phyloP scores from a whole-genome alignment of 2,329 filamentous ascomycete genomes.

The Fusarium foetens region DNA sequence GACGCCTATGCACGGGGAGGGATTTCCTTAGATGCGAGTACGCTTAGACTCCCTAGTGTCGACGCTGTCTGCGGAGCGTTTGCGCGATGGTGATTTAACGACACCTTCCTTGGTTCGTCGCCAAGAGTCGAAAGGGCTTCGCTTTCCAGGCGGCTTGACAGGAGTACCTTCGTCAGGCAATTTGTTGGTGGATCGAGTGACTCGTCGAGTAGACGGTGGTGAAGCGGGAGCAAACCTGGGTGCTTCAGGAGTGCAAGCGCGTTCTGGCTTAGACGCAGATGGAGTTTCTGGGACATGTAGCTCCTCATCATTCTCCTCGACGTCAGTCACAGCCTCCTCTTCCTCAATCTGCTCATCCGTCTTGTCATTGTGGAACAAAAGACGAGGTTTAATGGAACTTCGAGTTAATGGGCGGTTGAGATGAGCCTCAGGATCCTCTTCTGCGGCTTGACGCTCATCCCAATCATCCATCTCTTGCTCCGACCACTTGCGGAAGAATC shows the following conservation, averaged over 20 bases:
- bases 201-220: conserved; percentile 70
- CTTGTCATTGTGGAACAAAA: conserved; percentile 71
- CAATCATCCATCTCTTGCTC: conserved; percentile 50
- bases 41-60: conserved; percentile 49
- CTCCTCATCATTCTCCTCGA: conserved; percentile 58
- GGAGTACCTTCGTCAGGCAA: conserved; percentile 56
- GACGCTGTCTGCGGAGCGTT: conserved; percentile 53
- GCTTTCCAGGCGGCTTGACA: conserved; percentile 52
- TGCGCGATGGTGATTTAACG: conserved; percentile 58
- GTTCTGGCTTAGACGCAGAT: conserved; percentile 46
- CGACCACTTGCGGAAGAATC: conserved; percentile 76
- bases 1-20: background rate
- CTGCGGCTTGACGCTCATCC: conserved; percentile 50
- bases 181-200: conserved; percentile 67
- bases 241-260: conserved; percentile 61
- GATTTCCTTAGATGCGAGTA: conserved; percentile 46
- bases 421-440: conserved; percentile 49
- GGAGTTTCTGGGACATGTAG: conserved; percentile 51
- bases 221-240: conserved; percentile 67
- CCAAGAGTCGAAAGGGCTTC: conserved; percentile 75
- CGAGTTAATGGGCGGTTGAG: conserved; percentile 66
- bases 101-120: conserved; percentile 67
- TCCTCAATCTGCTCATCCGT: conserved; percentile 60
- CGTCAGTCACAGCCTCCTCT: conserved; percentile 69
- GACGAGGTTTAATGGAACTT: conserved; percentile 75